Evolutionary conservation across 345 rosid genomes (phyloP).

Genomic region (Clarkia xantiana): DNA sequence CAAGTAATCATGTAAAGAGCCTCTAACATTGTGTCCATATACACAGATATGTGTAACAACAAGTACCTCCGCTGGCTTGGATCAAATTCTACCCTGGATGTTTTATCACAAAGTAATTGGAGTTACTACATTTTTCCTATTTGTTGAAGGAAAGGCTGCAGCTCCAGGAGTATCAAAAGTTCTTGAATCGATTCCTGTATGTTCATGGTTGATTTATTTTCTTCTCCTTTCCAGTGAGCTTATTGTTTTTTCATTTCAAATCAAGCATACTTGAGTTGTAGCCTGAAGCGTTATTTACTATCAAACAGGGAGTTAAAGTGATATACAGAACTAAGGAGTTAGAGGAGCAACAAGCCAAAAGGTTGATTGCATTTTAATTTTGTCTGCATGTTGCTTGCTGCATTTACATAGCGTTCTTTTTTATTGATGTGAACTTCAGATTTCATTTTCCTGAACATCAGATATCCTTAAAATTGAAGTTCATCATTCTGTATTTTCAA

Average conservation of each 20-base stretch:
- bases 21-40: not conserved
- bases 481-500: not conserved
- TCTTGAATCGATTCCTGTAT: constrained; percentile 71
- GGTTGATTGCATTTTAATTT: constrained; percentile 22
- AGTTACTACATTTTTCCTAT: constrained; percentile 75
- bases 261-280: no score
- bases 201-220: constrained; percentile 11
- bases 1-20: no score
- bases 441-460: no score
- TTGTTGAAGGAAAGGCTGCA: constrained; percentile 94
- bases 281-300: no score
- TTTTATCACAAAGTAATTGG: constrained; percentile 93
- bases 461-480: not conserved
- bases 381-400: not conserved
- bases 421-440: not conserved
- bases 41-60: constrained; percentile 70
- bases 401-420: not conserved
- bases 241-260: constrained; percentile 1
- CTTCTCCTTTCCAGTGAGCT: not conserved
- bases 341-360: constrained; percentile 84
- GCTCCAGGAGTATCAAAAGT: constrained; percentile 64
- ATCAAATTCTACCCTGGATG: constrained; percentile 95
- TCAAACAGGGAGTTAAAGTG: constrained; percentile 64
- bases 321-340: constrained; percentile 74
- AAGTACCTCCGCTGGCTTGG: constrained; percentile 90